Evolutionary conservation across 352 stramenopile genomes (phyloP), one percentile per base, ranked within the genome.

Genomic region (Globisporangium orthogonon): DNA sequence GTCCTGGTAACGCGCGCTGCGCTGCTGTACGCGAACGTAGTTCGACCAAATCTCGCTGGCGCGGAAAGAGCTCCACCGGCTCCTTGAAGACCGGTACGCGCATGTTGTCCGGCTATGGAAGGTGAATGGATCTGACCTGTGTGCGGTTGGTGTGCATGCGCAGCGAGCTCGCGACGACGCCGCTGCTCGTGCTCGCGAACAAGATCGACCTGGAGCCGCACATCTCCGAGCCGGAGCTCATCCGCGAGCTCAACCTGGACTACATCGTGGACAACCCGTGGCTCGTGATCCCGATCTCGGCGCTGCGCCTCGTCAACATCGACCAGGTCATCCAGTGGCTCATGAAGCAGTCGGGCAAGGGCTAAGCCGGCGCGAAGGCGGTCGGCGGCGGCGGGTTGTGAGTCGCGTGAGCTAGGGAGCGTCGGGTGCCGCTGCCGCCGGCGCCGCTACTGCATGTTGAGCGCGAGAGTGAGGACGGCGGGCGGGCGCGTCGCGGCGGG

Each of bases 231-330:
- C 82, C 85, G 15, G 86, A 96, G 62, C 76, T 95, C 50, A 96
- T 96, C 53, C 82, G 96, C 51, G 91, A 98, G 73, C 80, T 99
- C 53, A 98, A 98, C 74, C 76, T 99, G 65, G 97, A 99, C 73
- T 98, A 99, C 79, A 97, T 99, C 50, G 94, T 98, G 66, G 96
- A 98, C 67, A 98, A 98, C 61, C 96, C 96, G 45, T 99, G 96
- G 96, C 96, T 99, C 59, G 92, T 99, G 47, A 97, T 99, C 63
- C 96, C 96, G 40, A 98, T 98, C 73, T 98, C 91, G 63, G 96
- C 96, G 28, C 78, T 99, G 44, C 91, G 96, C 54, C 86, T 96
- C 60, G 96, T 97, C 48, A 98, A 98, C 82, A 97, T 98, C 60
- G 95, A 98, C 75, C 94, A 98, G 71, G 93, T 98, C 58, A 94